Evolutionary conservation across 169 alveolate genomes (phyloP), one percentile per base, ranked within the genome.

Genomic region (Plasmodium reichenowi): DNA sequence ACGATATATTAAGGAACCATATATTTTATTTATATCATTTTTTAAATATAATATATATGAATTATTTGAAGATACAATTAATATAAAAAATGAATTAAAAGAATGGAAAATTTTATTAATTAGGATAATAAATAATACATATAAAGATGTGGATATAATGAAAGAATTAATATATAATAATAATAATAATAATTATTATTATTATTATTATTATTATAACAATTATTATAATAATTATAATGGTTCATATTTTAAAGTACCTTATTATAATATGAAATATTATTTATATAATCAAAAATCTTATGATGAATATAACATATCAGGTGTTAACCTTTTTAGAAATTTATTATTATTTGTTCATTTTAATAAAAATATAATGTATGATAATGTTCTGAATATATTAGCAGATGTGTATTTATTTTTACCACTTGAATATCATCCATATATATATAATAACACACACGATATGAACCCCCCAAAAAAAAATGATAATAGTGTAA

Each of bases 291-390:
- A 58, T 5, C 75, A 83, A 67, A 24, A 58, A 20, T 68, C 91
- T 6, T 68, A 17, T 47, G 91, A 83, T 38, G 5, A n/a, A 29
- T 32, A 68, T 26, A 15, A 83, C 20, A 43, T 68, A 10, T 83
- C 91, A 10, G 91, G 91, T n/a, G 63, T 83, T 3, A 83, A 83
- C 52, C 38, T 67, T 22, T 67, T 68, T 83, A 83, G 67, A 72
- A 83, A 83, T 58, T n/a, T 68, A 6, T 72, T 83, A 20, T 12
- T 83, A 60, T 83, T 83, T 83, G 45, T 29, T n/a, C 72, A 68
- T n/a, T 7, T 2, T 12, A 83, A 83, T 58, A 63, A 52, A 20
- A 54, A 70, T 29, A 15, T 83, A 47, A 47, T 83, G 38, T 26
- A 56, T 29, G 85, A 83, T 24, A 83, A 83, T 72, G 72, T 68